These are phyloP conservation scores for Hypsizygus marmoreus DNA, from an alignment of 768 basidiomycete species.

Conservation along the genomic window DNA sequence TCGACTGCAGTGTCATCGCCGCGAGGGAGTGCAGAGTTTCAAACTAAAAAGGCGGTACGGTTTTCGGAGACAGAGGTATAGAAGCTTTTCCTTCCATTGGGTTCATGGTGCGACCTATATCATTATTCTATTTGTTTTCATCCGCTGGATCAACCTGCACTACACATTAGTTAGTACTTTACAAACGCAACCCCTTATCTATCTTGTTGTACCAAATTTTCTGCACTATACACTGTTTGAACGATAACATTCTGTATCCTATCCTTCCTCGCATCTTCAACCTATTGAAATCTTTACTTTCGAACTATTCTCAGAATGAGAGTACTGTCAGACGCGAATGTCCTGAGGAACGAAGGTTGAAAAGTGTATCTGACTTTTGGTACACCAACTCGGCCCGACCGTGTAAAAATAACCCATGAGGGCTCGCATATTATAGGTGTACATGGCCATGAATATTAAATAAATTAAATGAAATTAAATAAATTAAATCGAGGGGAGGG, in stretches of 20 bases:
- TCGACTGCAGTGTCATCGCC: conserved; percentile 39
- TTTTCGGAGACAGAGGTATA: conserved; percentile 41
- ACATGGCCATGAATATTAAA: too few relatives aligned
- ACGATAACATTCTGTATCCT: conserved; percentile 3
- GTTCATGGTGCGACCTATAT: conserved; percentile 10
- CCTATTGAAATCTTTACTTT: too few relatives aligned
- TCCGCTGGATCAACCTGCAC: not conserved
- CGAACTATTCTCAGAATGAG: too few relatives aligned
- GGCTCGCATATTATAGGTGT: too few relatives aligned
- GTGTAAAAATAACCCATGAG: too few relatives aligned
- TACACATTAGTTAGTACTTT: conserved; percentile 5
- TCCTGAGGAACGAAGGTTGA: too few relatives aligned
- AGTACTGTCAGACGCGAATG: too few relatives aligned
- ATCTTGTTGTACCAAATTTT: conserved; percentile 14
- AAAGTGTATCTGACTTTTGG: too few relatives aligned
- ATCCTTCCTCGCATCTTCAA: not conserved
- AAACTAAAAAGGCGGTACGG: conserved; percentile 58
- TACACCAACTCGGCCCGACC: too few relatives aligned
- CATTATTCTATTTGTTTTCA: conserved; percentile 15
- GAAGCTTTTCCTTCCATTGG: not conserved
- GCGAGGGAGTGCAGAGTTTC: conserved; percentile 36
- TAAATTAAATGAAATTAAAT: too few relatives aligned
- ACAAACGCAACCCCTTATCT: too few relatives aligned
- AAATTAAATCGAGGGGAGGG: too few relatives aligned
- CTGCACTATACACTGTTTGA: conserved; percentile 3